Evolutionary conservation across 1,284 basidiomycete species (phyloP).

Genomic region (Moniliophthora roreri): DNA sequence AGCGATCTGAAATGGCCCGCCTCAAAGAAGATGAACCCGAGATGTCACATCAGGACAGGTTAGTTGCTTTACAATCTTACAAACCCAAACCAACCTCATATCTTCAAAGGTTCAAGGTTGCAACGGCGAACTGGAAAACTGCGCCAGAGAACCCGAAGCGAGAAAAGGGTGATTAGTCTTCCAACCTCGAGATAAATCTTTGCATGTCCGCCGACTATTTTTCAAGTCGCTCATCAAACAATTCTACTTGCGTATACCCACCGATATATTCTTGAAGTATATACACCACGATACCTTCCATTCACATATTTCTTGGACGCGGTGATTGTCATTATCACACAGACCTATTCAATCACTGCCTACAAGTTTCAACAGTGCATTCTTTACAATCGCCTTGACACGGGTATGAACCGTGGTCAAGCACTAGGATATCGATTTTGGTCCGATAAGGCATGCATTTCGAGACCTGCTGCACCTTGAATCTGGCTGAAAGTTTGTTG

Average conservation of each 20-base stretch:
- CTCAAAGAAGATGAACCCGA: constrained; percentile 59
- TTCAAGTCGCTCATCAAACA: too few relatives aligned
- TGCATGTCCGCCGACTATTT: background rate
- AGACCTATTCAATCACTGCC: too few relatives aligned
- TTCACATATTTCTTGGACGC: too few relatives aligned
- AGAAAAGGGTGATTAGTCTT: constrained; percentile 6
- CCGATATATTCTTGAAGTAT: background rate
- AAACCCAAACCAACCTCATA: constrained; percentile 3
- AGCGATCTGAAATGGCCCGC: background rate
- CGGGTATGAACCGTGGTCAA: too few relatives aligned
- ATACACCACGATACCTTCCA: too few relatives aligned
- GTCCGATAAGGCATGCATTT: too few relatives aligned
- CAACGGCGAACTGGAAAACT: constrained; percentile 75
- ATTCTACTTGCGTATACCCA: background rate
- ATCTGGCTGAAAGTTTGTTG: too few relatives aligned
- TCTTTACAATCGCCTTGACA: too few relatives aligned
- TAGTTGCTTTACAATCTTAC: constrained; percentile 13
- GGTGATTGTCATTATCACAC: too few relatives aligned
- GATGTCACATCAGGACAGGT: constrained; percentile 72
- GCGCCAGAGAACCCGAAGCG: constrained; percentile 64
- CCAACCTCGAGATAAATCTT: background rate
- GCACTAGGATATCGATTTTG: too few relatives aligned
- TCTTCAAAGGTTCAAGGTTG: constrained; percentile 62
- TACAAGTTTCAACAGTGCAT: too few relatives aligned
- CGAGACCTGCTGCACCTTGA: too few relatives aligned